Percentiles rank a stretch among this genome's conserved stretches.
These are phyloP conservation scores for Ogataea siamensis DNA, from an alignment of 805 yeast genomes.

Conservation along the genomic window DNA sequence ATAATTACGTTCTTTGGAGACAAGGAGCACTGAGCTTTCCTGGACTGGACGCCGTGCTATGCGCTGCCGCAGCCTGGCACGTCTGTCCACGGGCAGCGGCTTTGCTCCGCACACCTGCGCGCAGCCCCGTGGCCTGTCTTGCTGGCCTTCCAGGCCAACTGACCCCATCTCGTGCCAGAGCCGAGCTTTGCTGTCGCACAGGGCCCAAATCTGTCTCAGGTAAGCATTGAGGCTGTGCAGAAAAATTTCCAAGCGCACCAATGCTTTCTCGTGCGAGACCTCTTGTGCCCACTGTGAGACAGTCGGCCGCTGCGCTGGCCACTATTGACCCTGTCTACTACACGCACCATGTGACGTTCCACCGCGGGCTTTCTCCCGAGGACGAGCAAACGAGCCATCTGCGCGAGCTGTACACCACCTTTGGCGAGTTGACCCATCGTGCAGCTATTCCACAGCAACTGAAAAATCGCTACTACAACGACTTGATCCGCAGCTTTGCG, in stretches of 20 bases:
- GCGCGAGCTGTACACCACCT: constrained; percentile 5
- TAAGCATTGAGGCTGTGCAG: constrained; percentile 5
- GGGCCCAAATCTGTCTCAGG: neutral
- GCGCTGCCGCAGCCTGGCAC: too few species aligned
- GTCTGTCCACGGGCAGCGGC: too few species aligned
- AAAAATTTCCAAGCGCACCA: constrained; percentile 3
- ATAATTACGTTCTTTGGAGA: too few species aligned
- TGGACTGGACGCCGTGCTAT: too few species aligned
- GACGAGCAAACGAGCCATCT: constrained; percentile 2
- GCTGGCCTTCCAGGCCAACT: too few species aligned
- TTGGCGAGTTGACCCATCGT: constrained; percentile 4
- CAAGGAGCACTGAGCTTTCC: too few species aligned
- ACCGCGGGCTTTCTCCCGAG: neutral
- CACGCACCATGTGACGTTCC: constrained; percentile 5
- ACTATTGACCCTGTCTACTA: constrained; percentile 2
- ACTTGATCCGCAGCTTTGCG: constrained; percentile 26
- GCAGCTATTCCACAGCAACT: constrained; percentile 11
- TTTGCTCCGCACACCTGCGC: too few species aligned
- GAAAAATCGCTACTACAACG: constrained; percentile 23
- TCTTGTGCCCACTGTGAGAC: constrained; percentile 4
- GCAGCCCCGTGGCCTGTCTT: too few species aligned
- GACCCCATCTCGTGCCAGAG: too few species aligned
- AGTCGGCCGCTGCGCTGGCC: constrained; percentile 1
- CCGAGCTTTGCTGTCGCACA: too few species aligned
- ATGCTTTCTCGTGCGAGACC: constrained; percentile 2